phyloP scores from a whole-genome alignment of 306 rosid genomes.

The Vigna radiata region DNA sequence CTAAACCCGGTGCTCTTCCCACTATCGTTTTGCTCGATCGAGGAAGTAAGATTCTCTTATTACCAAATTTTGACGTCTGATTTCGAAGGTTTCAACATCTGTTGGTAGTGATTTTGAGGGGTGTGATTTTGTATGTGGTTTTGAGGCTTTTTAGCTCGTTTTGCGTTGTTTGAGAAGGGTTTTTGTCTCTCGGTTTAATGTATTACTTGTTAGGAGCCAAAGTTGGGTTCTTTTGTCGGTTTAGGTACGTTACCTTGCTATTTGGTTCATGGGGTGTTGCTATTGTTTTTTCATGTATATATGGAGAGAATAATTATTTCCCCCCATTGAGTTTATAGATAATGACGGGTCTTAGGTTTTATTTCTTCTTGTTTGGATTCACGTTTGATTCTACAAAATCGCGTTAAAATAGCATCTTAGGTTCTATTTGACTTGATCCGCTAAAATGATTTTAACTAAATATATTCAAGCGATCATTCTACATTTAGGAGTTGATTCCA shows the following conservation, averaged over 20 bases:
- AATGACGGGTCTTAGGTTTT: constrained; percentile 12
- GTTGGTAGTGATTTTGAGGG: neutral
- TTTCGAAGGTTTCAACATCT: neutral
- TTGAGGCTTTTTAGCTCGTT: constrained; percentile 29
- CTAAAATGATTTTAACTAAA: no score
- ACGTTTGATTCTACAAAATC: neutral
- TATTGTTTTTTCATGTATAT: constrained; percentile 4
- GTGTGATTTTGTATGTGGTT: constrained; percentile 18
- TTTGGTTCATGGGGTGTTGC: constrained; percentile 18
- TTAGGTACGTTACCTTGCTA: constrained; percentile 4
- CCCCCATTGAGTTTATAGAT: constrained; percentile 9
- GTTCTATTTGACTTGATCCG: neutral
- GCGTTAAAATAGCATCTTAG: neutral
- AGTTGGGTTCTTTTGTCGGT: constrained; percentile 24
- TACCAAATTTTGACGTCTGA: neutral
- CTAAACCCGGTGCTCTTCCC: constrained; percentile 89
- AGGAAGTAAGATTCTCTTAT: constrained; percentile 67
- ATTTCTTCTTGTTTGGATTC: neutral
- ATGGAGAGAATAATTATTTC: neutral
- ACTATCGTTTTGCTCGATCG: constrained; percentile 92
- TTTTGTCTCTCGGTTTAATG: constrained; percentile 15
- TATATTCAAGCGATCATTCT: no score
- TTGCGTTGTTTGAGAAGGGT: neutral
- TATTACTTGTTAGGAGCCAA: constrained; percentile 29
- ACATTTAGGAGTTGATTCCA: no score